Conservation (phyloP, 805 yeast genomes). For the Teunomyces atbi region DNA sequence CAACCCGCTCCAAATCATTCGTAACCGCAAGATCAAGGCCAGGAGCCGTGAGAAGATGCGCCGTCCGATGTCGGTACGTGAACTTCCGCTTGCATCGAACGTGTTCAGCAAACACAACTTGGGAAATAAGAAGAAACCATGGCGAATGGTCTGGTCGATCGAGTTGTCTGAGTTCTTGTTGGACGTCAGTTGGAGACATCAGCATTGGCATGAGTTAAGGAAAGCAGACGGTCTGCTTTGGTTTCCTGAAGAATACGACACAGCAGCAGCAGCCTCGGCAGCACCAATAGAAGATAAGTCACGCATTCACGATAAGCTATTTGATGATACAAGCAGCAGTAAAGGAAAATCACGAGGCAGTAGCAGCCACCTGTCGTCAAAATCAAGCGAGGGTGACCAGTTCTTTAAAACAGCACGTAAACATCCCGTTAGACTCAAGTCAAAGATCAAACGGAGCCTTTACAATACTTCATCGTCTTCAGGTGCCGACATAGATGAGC, state of each 20-base stretch:
- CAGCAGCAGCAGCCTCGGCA: slow-evolving; percentile 1
- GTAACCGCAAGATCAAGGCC: slow-evolving; percentile 63
- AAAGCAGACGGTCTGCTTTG: slow-evolving; percentile 48
- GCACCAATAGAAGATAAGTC: slow-evolving; percentile 4
- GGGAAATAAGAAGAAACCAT: slow-evolving; percentile 26
- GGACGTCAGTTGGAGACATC: slow-evolving; percentile 58
- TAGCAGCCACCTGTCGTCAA: slow-evolving; percentile 9
- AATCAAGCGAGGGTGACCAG: slow-evolving; percentile 1
- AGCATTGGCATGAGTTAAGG: slow-evolving; percentile 52
- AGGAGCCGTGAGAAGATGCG: slow-evolving; percentile 40
- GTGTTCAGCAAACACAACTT: slow-evolving; percentile 49
- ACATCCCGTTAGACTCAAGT: not conserved
- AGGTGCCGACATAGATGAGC: not conserved
- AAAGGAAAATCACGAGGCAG: not conserved
- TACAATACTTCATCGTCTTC: slow-evolving; percentile 1
- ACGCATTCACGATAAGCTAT: slow-evolving; percentile 31
- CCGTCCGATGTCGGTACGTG: slow-evolving; percentile 39
- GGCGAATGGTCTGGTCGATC: slow-evolving; percentile 61
- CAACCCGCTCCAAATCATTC: slow-evolving; percentile 79
- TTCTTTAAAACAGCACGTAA: not conserved
- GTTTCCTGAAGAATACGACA: slow-evolving; percentile 38
- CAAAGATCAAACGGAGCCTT: not conserved
- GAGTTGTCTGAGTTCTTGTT: slow-evolving; percentile 56
- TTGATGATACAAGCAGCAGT: slow-evolving; percentile 2
- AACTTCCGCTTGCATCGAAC: slow-evolving; percentile 62